Evolutionary conservation across 768 basidiomycete species (phyloP), one percentile per base, ranked within the genome.

Genomic region (Suillus ampliporus): DNA sequence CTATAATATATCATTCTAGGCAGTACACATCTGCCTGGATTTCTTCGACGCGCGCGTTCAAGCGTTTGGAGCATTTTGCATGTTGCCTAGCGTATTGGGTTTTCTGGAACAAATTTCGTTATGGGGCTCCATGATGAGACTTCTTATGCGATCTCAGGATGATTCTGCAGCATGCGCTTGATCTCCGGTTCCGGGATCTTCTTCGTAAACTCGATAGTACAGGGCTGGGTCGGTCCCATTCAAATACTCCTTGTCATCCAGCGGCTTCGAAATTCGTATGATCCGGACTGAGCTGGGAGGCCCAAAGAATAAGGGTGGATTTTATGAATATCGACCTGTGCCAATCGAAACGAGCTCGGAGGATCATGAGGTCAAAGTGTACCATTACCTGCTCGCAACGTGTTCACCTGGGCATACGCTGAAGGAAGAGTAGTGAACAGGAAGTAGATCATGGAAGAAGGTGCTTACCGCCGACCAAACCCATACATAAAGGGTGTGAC

Each of bases 371-470:
- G 17, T 44, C 8, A 2, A n/a, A n/a, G n/a, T 5, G n/a, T 43
- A 17, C 8, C 10, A 2, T 11, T 44, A 89, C 2, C 72, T 67
- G 19, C 78, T 69, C 13, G 69, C 71, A n/a, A 71, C 51, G 68
- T 87, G 82, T 63, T 82, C 81, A 1, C 86, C 86, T 3, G 85
- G 86, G 61, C 87, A 89, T 2, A 88, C 79, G 28, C 86, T 82
- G 6, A 44, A 38, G 37, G 13, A n/a, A n/a, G 4, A 0, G 0
- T 14, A 44, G 43, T 44, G 19, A 21, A 44, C 10, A n/a, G 19
- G 9, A n/a, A 21, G 43, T n/a, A 44, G n/a, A 44, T 7, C 4
- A 19, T 4, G 19, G 9, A 44, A 44, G 19, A 44, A 2, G n/a
- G 1, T 44, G n/a, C 67, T 13, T 58, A 76, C 78, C 68, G 62